Evolutionary conservation across 1,284 basidiomycete genomes (phyloP), one percentile per base, ranked within the genome.

Genomic region (Puccinia novopanici): DNA sequence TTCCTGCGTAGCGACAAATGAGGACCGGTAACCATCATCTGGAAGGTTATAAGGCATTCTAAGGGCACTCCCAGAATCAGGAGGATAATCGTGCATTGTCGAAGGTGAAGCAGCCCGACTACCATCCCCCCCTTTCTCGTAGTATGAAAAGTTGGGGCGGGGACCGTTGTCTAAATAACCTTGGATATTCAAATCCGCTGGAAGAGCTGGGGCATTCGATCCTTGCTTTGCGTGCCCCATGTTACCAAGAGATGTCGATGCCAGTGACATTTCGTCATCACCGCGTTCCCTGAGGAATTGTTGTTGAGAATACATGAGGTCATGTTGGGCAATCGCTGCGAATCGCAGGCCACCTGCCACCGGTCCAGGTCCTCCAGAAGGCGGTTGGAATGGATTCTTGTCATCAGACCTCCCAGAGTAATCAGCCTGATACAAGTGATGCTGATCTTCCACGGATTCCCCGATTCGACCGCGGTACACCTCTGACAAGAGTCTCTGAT

Each of bases 401-500:
- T 89, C 80, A 93, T 89, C 84, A 90, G 91, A 82, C 93, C 92
- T 65, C 88, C 87, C 85, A 92, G 93, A 42, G 93, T 30, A 24
- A 55, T 57, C 22, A 59, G 71, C 24, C 54, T 67, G 34, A 17
- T 10, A 0, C 1, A 40, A 27, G 19, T 37, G 19, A 24, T 50
- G 54, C 22, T 27, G 57, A 81, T 83, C 52, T 82, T 83, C 70
- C 81, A 75, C 3, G 91, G 34, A 37, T 13, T 65, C 30, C n/a
- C 61, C 27, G n/a, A 82, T 61, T 45, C 75, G 19, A 17, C 82
- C 83, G 22, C 81, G 81, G 57, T 83, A 83, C 24, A 83, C 81
- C 82, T 93, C 89, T 54, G 87, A 86, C 24, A 94, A 87, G 34
- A 94, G 87, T 9, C 89, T 90, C 88, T 93, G 91, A 90, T 93